Conservation (phyloP, 1,284 basidiomycete species). For the Rugiboletus extremiorientalis region DNA sequence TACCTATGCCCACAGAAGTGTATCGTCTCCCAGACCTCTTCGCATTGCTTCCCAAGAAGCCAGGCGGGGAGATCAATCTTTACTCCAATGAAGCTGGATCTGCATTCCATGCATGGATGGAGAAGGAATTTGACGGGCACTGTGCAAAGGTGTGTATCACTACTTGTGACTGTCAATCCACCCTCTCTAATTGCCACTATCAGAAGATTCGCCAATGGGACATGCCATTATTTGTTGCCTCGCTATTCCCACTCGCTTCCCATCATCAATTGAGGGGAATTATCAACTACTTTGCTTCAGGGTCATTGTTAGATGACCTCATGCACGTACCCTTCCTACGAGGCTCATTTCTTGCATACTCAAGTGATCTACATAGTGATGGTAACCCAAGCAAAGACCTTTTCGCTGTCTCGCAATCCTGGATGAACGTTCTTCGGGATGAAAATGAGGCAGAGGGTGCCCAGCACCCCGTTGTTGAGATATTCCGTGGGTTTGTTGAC, state of each 20-base stretch:
- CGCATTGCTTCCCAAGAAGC: slow-evolving; percentile 16
- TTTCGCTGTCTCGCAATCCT: neutral
- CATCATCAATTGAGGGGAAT: slow-evolving; percentile 17
- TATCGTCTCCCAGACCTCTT: slow-evolving; percentile 20
- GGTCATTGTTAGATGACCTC: neutral
- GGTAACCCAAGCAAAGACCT: neutral
- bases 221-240: neutral
- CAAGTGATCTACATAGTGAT: neutral
- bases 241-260: slow-evolving; percentile 19
- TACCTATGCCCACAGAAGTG: neutral
- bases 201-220: no score
- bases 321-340: neutral
- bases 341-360: slow-evolving; percentile 10
- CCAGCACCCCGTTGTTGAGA: neutral
- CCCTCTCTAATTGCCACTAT: no score
- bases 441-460: neutral
- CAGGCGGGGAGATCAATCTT: slow-evolving; percentile 20
- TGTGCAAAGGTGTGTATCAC: no score
- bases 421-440: neutral
- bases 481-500: neutral
- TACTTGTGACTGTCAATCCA: no score
- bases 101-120: no score
- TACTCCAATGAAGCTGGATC: neutral
- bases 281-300: slow-evolving; percentile 12
- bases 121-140: no score